Evolutionary conservation across 2,329 filamentous ascomycete genomes (phyloP).

Genomic region (Alternaria gaisen): DNA sequence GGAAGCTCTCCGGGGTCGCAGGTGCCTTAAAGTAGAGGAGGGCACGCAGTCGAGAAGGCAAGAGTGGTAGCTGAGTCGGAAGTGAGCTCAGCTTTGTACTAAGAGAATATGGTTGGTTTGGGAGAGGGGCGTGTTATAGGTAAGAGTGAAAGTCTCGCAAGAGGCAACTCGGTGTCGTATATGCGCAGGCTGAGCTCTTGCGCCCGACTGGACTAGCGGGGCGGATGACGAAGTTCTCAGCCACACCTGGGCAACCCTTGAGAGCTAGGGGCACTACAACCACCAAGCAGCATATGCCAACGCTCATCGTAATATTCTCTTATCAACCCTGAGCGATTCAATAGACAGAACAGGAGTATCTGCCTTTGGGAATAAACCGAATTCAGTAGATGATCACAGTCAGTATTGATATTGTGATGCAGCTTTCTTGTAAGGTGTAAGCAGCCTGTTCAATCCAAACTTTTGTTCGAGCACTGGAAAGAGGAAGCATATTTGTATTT

Average conservation of each 20-base stretch:
- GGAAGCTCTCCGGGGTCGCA: constrained; percentile 10
- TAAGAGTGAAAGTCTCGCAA: constrained; percentile 8
- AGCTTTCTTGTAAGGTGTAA: neutral
- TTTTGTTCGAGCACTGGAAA: neutral
- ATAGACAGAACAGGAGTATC: neutral
- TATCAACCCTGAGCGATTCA: neutral
- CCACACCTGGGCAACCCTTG: constrained; percentile 11
- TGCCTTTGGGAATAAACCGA: neutral
- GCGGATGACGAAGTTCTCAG: constrained; percentile 30
- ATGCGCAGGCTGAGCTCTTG: constrained; percentile 30
- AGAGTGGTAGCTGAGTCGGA: neutral
- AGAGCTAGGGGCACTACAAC: neutral
- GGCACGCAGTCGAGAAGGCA: neutral
- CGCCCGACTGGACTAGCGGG: constrained; percentile 13
- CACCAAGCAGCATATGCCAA: neutral
- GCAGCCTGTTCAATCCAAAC: neutral
- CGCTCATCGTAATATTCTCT: neutral
- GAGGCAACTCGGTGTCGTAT: constrained; percentile 26
- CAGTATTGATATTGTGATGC: neutral
- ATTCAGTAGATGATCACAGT: neutral
- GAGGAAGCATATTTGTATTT: constrained; percentile 12
- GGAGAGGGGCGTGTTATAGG: constrained; percentile 2
- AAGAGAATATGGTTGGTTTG: neutral
- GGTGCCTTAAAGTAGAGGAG: constrained; percentile 11
- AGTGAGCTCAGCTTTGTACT: neutral